Base-by-base conservation (phyloP, 345 rosid genomes). In the Aurinia saxatilis region DNA sequence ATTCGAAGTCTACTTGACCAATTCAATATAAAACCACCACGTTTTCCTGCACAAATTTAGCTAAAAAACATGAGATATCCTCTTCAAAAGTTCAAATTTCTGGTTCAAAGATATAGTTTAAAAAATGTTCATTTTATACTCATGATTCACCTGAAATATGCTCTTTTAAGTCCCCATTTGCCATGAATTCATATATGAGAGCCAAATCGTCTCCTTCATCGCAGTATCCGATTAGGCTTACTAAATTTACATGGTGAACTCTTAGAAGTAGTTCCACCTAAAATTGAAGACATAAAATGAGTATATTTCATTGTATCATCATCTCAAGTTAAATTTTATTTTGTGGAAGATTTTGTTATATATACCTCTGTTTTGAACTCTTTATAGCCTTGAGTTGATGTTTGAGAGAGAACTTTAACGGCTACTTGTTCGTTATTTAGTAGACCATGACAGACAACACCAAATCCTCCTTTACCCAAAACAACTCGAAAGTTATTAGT, bases 391-490 rank as follows among this genome's bases (percentile, higher is more conserved):
- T 78, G 81, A 17, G 13, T 49, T 39, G 85, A 73, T 14, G 71
- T 60, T 11, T 38, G 54, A 50, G 85, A 80, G 2, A 80, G 75
- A 75, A 83, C 53, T 60, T 83, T 80, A 1, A 80, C 85, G 2
- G 85, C 85, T 12, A 80, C 88, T 70, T 75, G 68, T 39, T 72
- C 67, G 9, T 63, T 70, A 30, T 71, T 70, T 12, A 78, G 51
- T 0, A n/a, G 18, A 10, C 83, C 85, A 3, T 69, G 72, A 58
- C 10, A 80, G 34, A 83, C 85, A 54, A 58, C 64, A 45, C 88
- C 85, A 25, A 77, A 83, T 6, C 83, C 83, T 45, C 85, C 83
- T 61, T 81, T 51, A 18, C 85, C 88, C 14, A 76, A 50, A 15
- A 71, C 63, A 38, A 23, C 71, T 51, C 35, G 37, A 33, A 83